Conservation (phyloP, 495 filamentous ascomycete genomes). For the Trichoderma virens region DNA sequence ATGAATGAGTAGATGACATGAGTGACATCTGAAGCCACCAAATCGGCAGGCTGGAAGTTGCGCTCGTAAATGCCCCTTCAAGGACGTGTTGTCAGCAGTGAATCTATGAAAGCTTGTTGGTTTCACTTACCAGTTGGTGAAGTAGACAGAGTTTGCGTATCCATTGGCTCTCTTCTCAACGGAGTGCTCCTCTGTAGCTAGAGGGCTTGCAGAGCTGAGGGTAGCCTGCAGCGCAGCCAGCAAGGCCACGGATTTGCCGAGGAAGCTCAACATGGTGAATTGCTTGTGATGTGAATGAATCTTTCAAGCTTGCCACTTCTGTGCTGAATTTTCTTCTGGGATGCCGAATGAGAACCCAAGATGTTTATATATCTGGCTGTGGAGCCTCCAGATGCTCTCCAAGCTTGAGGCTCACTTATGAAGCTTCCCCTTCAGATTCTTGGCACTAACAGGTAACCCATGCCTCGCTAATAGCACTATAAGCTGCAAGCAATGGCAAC, state of each 20-base stretch:
- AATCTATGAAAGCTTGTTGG: not conserved
- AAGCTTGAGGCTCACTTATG: not conserved
- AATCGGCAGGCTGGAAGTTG: constrained; percentile 69
- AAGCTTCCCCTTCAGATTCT: not conserved
- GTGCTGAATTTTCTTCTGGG: not conserved
- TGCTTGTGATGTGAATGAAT: not conserved
- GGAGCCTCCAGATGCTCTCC: not conserved
- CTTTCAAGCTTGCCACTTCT: not conserved
- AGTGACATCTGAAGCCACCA: constrained; percentile 74
- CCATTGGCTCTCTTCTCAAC: constrained; percentile 15
- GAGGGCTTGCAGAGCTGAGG: constrained; percentile 17
- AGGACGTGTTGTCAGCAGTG: constrained; percentile 5
- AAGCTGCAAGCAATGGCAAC: not conserved
- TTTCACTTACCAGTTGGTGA: constrained; percentile 37
- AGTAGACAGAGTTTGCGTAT: constrained; percentile 39
- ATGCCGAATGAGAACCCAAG: not conserved
- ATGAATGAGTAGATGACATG: constrained; percentile 89
- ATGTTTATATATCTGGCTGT: not conserved
- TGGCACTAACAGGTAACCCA: not conserved
- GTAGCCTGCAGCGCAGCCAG: constrained; percentile 19
- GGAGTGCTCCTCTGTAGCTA: constrained; percentile 7
- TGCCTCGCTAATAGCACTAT: not conserved
- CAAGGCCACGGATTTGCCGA: not conserved
- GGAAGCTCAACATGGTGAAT: not conserved
- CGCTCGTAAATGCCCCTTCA: constrained; percentile 75